Percentiles rank a stretch among this genome's conserved stretches.
Evolutionary conservation across 805 yeast genomes (phyloP).

Genomic region (Ogataea pini): DNA sequence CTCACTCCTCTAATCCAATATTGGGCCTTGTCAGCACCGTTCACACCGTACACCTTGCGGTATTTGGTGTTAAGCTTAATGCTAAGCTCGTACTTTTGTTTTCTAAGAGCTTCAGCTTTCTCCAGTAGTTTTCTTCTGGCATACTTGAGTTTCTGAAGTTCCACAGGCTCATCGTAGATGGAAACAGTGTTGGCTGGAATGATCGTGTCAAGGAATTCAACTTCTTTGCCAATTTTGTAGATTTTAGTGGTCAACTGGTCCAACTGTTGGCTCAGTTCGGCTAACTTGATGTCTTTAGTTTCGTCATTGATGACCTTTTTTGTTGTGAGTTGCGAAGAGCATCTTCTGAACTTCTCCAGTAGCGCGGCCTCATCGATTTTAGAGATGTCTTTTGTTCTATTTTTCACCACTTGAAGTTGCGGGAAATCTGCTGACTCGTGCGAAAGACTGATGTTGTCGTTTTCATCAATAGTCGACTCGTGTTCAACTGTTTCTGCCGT

Average conservation of each 20-base stretch:
- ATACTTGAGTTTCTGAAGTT: constrained; percentile 30
- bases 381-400: constrained; percentile 17
- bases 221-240: constrained; percentile 33
- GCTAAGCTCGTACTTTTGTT: constrained; percentile 34
- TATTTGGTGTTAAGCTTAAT: constrained; percentile 31
- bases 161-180: constrained; percentile 21
- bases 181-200: constrained; percentile 24
- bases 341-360: constrained; percentile 23
- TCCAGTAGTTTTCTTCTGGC: constrained; percentile 33
- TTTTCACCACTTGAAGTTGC: constrained; percentile 20
- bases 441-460: background rate
- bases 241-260: constrained; percentile 24
- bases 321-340: constrained; percentile 31
- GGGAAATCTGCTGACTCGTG: constrained; percentile 11
- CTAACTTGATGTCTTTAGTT: constrained; percentile 19
- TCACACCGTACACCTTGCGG: constrained; percentile 31
- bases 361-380: constrained; percentile 19
- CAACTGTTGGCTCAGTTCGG: constrained; percentile 18
- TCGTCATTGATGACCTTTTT: constrained; percentile 19
- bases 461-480: constrained; percentile 14
- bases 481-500: constrained; percentile 28
- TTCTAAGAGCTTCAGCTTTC: constrained; percentile 28
- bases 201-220: constrained; percentile 32
- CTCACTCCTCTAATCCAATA: constrained; percentile 58
- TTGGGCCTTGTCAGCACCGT: constrained; percentile 46